Evolutionary conservation across 768 basidiomycete species (phyloP).

Genomic region (Kwoniella sp.): DNA sequence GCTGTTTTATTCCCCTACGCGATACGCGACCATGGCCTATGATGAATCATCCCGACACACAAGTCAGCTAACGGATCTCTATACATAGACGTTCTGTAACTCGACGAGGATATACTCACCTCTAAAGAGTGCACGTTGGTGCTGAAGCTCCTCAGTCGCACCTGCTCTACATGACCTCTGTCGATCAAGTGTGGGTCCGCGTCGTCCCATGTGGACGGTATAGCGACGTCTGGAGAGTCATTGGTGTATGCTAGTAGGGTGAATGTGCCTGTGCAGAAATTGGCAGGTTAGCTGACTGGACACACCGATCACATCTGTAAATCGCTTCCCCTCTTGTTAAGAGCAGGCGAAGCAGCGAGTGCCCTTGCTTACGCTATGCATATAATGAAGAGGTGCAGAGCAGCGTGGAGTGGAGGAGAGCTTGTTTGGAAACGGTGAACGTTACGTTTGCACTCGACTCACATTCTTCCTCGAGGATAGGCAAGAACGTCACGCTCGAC

Average conservation of each 20-base stretch:
- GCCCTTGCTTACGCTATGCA: no score
- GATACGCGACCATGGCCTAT: conserved; percentile 96
- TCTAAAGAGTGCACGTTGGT: conserved; percentile 93
- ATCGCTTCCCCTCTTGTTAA: no score
- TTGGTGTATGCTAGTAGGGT: conserved; percentile 94
- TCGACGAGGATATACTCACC: conserved; percentile 31
- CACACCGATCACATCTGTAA: no score
- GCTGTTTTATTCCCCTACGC: conserved; percentile 84
- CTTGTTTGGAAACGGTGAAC: no score
- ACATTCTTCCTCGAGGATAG: conserved; percentile 80
- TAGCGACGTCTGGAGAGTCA: conserved; percentile 74
- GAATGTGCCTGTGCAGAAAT: conserved; percentile 66
- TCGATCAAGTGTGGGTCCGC: conserved; percentile 91
- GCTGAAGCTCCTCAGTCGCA: conserved; percentile 93
- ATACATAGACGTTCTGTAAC: no score
- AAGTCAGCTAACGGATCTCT: no score
- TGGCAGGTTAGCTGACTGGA: no score
- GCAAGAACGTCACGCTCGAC: conserved; percentile 92
- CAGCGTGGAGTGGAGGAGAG: no score
- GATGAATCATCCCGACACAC: background rate
- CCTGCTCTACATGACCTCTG: conserved; percentile 69
- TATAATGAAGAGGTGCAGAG: no score
- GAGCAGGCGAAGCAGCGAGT: no score
- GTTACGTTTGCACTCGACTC: no score
- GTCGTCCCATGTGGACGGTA: conserved; percentile 96